Conservation (phyloP, 2,329 filamentous ascomycete genomes). For the Didymellaceae sp. region DNA sequence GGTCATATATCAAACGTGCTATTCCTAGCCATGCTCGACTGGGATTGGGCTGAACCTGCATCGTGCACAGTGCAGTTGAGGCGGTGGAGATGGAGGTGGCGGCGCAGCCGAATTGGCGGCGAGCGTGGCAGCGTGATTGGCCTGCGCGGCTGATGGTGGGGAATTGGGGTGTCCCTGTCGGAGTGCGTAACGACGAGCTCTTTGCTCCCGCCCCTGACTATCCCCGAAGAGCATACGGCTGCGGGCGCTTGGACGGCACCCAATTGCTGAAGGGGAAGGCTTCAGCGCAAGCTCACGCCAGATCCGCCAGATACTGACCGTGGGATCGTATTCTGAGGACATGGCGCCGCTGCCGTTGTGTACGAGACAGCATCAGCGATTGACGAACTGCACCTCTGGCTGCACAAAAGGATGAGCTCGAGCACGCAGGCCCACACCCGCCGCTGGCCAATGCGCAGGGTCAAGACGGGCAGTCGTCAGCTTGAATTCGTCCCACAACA, state of each 20-base stretch:
- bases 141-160: constrained; percentile 18
- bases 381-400: constrained; percentile 5
- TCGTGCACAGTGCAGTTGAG: constrained; percentile 18
- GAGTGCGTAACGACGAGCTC: constrained; percentile 26
- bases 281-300: constrained; percentile 17
- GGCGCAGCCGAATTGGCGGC: constrained; percentile 24
- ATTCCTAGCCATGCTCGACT: constrained; percentile 32
- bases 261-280: constrained; percentile 13
- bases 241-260: constrained; percentile 16
- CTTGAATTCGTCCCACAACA: background rate
- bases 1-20: constrained; percentile 42
- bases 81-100: constrained; percentile 30
- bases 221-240: constrained; percentile 18
- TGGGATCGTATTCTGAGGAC: constrained; percentile 7
- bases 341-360: constrained; percentile 8
- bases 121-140: constrained; percentile 26
- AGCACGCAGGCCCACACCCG: constrained; percentile 1
- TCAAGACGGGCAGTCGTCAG: constrained; percentile 6
- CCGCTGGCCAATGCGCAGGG: constrained; percentile 4
- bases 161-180: constrained; percentile 23
- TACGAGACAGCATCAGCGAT: background rate
- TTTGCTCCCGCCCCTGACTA: constrained; percentile 39
- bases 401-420: constrained; percentile 4
- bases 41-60: constrained; percentile 21
- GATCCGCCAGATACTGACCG: constrained; percentile 9